Base-by-base conservation (phyloP, 2,329 filamentous ascomycete genomes). In the Botryotinia convoluta region DNA sequence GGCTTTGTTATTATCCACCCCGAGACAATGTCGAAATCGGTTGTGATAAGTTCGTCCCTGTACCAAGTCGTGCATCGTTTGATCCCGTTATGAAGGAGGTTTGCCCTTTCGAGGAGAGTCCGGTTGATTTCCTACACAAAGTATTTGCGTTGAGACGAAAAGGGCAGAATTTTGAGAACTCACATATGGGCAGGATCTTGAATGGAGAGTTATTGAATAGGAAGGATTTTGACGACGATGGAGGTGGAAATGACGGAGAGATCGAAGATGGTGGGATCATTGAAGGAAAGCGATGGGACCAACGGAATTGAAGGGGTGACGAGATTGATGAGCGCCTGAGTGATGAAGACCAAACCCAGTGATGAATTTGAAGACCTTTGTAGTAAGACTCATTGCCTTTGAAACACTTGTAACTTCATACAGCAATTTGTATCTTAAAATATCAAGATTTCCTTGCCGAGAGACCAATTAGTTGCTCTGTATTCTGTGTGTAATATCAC, bases 171-270 rank as follows among this genome's bases (percentile, higher is more conserved):
- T 83, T 82, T 71, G 80, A 80, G 18, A 83, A 82, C 75, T 86
- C 85, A 0, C 85, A 87, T 76, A 73, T 87, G 60, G 85, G 86
- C 3, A 79, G 78, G 48, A 77, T 85, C n/a, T 42, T 85, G 48
- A 77, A 79, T 67, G 84, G 84, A 2, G 77, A 76, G 37, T 76
- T 81, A 32, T 77, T 85, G 18, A 5, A 3, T 7, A n/a, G 39
- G 16, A 37, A 67, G 10, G 72, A 64, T 60, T 65, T 73, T 35
- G 51, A 29, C 10, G 39, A 39, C 1, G 29, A 16, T 20, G 8
- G 20, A 9, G 9, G 14, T 22, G 16, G 18, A 44, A 44, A 7
- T 20, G 18, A 44, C 18, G 18, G 42, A 44, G 6, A 44, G 0
- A 29, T 26, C 6, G 16, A 42, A 5, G 14, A 16, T 61, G 10